Percentiles rank a stretch among this genome's conserved stretches.
These are phyloP conservation scores for Wickerhamiella alocasiicola DNA, from an alignment of 805 yeast species.

Conservation along the genomic window DNA sequence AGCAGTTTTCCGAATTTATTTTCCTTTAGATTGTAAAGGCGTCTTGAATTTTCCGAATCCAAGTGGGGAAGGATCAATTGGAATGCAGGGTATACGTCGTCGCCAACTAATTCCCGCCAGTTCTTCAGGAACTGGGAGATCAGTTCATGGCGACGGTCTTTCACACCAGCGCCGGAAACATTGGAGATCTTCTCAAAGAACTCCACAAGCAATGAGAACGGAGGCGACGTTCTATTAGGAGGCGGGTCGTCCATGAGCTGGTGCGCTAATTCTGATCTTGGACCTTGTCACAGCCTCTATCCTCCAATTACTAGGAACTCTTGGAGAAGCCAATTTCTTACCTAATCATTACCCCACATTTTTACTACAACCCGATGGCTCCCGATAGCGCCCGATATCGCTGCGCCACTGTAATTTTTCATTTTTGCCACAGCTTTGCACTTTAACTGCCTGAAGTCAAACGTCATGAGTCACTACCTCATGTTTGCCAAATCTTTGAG, in stretches of 20 bases:
- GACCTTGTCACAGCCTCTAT: no score
- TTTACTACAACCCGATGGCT: no score
- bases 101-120: conserved; percentile 46
- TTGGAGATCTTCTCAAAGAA: conserved; percentile 8
- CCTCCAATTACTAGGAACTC: no score
- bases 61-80: conserved; percentile 47
- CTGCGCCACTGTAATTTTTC: no score
- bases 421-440: no score
- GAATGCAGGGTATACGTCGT: conserved; percentile 55
- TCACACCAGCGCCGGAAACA: conserved; percentile 6
- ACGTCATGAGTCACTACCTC: background rate
- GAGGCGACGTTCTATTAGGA: conserved; percentile 4
- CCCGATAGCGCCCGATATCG: no score
- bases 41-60: conserved; percentile 37
- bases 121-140: conserved; percentile 33
- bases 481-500: conserved; percentile 4
- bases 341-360: no score
- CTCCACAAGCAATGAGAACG: conserved; percentile 1
- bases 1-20: conserved; percentile 41
- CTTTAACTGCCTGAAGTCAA: no score
- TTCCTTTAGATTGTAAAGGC: conserved; percentile 52
- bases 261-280: no score
- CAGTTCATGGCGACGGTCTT: conserved; percentile 12
- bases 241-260: conserved; percentile 4
- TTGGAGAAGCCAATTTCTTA: no score